Base-by-base conservation (phyloP, 202 grass and related monocot species). In the Brachypodium distachyon region DNA sequence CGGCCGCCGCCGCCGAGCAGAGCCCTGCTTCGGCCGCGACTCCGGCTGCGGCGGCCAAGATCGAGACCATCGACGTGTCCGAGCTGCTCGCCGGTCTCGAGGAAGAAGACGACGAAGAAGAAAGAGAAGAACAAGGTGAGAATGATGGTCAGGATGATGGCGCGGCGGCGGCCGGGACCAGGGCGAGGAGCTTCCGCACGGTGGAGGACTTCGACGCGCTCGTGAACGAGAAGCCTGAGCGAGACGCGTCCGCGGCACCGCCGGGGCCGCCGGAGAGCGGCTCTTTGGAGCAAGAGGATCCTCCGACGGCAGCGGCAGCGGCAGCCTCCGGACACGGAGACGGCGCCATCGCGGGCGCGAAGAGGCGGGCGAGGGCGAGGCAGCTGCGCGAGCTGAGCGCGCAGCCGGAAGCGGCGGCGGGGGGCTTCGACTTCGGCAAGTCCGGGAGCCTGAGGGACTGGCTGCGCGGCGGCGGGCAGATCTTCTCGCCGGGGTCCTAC, bases 401-500 rank as follows among this genome's bases (percentile, higher is more conserved):
- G 80, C 80, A n/a, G n/a, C n/a, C n/a, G n/a, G n/a, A n/a, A n/a
- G n/a, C 89, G 62, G 80, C 93, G 76, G 81, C 89, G 37, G 9
- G 62, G 51, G 78, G 41, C 37, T 92, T 95, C 55, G 89, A 95
- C 67, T 95, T 98, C 81, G 40, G 72, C 25, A 95, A 89, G 81
- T 83, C 84, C 28, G 91, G 87, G 25, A 94, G 87, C 82, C 84
- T 92, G 28, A 76, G 80, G 52, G 91, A 92, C 32, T 98, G 95
- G 95, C 80, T 95, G 29, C 56, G 73, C 16, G 84, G 66, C 32
- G 89, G 94, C 19, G 94, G 91, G 6, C 88, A 87, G 75, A 88
- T 79, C 10, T 84, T 90, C 53, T 97, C 94, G 5, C 94, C 91
- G 21, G 94, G 87, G 31, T 97, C 94, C n/a, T 92, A 94, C 53